Base-by-base conservation (phyloP, 805 yeast genomes). In the Candida bentonensis region DNA sequence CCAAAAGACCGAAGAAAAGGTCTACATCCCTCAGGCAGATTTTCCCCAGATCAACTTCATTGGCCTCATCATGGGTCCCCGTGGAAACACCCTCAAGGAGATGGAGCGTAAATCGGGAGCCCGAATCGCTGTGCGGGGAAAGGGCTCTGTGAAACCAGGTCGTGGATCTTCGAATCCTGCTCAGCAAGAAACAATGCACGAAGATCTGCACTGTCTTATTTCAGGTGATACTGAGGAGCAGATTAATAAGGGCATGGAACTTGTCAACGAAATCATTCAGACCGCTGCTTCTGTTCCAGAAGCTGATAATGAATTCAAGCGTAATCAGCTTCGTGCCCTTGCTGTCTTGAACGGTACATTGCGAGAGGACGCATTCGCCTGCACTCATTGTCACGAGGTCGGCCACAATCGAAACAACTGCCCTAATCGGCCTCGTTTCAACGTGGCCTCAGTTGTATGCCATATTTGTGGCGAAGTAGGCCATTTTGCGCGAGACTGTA, bases 131-230 rank as follows among this genome's bases (percentile, higher is more conserved):
- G 83, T 92, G 42, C 70, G 99, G 52, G 99, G 99, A 22, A 79
- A 82, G 52, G 99, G 99, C 0, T 88, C 96, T 1, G 94, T 87
- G 17, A 89, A 89, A 57, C 95, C 85, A 56, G 97, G 97, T 25
- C 82, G 78, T 59, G 73, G 74, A 46, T 64, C 74, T 1, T 56
- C 68, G 11, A 70, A 68, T 30, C 58, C 69, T 15, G 67, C 72
- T 2, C 57, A 55, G 33, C 73, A 73, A 25, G 69, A 72, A 48
- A 72, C 76, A 47, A 65, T 79, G 51, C 78, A 79, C 40, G 98
- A 94, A 47, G 94, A 86, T 36, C 63, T 94, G 44, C 98, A 92
- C 62, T 88, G 95, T 54, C 63, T 88, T 33, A 78, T 92, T 42
- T 82, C 83, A 2, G 86, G 92, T 0, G 96, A 87, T 51, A 70